phyloP scores from a whole-genome alignment of 768 basidiomycete species.

The Leccinum disarticulatum region DNA sequence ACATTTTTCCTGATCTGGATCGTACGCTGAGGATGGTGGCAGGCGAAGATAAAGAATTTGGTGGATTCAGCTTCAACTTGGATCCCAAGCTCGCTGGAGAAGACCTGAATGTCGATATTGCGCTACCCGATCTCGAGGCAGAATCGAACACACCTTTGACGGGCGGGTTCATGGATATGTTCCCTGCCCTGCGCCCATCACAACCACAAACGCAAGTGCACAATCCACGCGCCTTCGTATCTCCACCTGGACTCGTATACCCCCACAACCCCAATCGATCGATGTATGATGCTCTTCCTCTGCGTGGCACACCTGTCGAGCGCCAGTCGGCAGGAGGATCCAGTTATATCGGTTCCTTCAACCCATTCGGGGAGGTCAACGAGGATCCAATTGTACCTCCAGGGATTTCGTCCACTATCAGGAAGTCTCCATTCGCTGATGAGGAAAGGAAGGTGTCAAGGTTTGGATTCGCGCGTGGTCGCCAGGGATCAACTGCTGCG shows the following conservation, averaged over 20 bases:
- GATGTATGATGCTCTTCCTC: slow-evolving; percentile 53
- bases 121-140: slow-evolving; percentile 48
- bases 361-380: slow-evolving; percentile 68
- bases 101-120: slow-evolving; percentile 38
- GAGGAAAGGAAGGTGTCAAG: slow-evolving; percentile 66
- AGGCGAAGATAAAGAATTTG: slow-evolving; percentile 56
- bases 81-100: slow-evolving; percentile 71
- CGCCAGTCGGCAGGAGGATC: slow-evolving; percentile 46
- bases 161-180: slow-evolving; percentile 68
- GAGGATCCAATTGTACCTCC: slow-evolving; percentile 44
- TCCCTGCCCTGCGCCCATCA: slow-evolving; percentile 56
- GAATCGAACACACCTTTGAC: slow-evolving; percentile 55
- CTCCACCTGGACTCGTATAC: slow-evolving; percentile 57
- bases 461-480: slow-evolving; percentile 78
- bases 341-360: slow-evolving; percentile 73
- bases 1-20: slow-evolving; percentile 88
- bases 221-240: slow-evolving; percentile 36
- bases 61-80: slow-evolving; percentile 84
- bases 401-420: slow-evolving; percentile 32
- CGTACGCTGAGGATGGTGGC: slow-evolving; percentile 74
- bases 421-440: slow-evolving; percentile 52
- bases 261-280: slow-evolving; percentile 48
- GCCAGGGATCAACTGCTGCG: slow-evolving; percentile 55
- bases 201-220: slow-evolving; percentile 20
- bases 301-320: slow-evolving; percentile 43